These are phyloP conservation scores for Clitocybe nebularis DNA, from an alignment of 1,284 basidiomycete species.

Conservation along the genomic window DNA sequence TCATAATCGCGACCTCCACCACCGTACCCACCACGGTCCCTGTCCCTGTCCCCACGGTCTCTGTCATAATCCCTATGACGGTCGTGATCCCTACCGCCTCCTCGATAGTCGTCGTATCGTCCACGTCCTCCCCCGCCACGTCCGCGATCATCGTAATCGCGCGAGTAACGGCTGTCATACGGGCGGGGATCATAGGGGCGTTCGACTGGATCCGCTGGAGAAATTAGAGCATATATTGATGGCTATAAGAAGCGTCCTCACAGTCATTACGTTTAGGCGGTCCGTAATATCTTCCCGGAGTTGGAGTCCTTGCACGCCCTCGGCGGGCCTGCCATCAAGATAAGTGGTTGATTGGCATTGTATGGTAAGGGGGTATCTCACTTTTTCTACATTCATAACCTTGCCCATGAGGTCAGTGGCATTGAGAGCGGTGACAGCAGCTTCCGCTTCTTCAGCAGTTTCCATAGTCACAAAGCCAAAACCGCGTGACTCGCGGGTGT, in stretches of 20 bases:
- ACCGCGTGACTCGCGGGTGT: constrained; percentile 92
- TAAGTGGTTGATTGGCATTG: background rate
- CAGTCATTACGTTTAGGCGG: constrained; percentile 78
- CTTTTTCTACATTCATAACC: constrained; percentile 84
- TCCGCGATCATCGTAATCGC: constrained; percentile 56
- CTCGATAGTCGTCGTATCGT: constrained; percentile 44
- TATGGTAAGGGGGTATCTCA: constrained; percentile 25
- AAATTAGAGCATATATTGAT: constrained; percentile 14
- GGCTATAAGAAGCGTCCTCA: constrained; percentile 21
- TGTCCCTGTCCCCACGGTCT: constrained; percentile 27
- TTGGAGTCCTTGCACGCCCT: constrained; percentile 91
- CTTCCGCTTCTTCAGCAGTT: constrained; percentile 81
- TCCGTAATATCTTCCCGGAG: constrained; percentile 91
- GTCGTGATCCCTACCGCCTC: constrained; percentile 38
- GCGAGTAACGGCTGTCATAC: constrained; percentile 74
- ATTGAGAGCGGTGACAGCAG: constrained; percentile 82
- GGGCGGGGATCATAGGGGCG: constrained; percentile 78
- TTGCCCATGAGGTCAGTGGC: constrained; percentile 86
- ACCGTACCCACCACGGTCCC: constrained; percentile 13
- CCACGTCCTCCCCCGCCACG: constrained; percentile 33
- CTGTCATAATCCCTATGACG: constrained; percentile 31
- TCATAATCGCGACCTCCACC: background rate
- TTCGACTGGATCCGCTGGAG: constrained; percentile 42
- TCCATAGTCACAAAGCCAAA: constrained; percentile 99
- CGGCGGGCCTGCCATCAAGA: constrained; percentile 75